These are phyloP conservation scores for Xylaria sp. DNA, from an alignment of 2,329 filamentous ascomycete genomes.

Conservation along the genomic window DNA sequence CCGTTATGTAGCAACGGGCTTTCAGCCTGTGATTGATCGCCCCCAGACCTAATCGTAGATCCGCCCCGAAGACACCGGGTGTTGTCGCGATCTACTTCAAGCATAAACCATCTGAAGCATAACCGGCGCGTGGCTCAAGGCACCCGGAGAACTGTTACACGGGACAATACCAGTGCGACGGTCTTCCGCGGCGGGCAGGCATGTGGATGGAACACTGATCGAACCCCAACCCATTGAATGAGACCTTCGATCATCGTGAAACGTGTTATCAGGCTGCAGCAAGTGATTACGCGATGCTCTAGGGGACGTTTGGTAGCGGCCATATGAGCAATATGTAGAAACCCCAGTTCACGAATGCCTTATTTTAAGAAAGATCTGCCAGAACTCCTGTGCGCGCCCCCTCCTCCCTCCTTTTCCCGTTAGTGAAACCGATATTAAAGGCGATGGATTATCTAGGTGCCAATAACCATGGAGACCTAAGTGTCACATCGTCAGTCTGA, in stretches of 20 bases:
- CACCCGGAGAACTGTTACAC: constrained; percentile 19
- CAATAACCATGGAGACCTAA: constrained; percentile 47
- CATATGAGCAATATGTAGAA: constrained; percentile 9
- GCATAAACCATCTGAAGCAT: constrained; percentile 26
- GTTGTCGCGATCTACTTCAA: constrained; percentile 13
- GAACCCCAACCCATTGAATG: background rate
- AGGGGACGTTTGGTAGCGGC: background rate
- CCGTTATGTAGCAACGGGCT: constrained; percentile 1
- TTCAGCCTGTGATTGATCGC: constrained; percentile 14
- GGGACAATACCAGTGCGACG: constrained; percentile 11
- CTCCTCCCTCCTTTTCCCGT: constrained; percentile 3
- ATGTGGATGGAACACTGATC: constrained; percentile 1
- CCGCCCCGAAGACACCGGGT: background rate
- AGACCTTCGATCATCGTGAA: constrained; percentile 20
- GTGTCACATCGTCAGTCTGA: constrained; percentile 23
- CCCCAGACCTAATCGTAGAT: constrained; percentile 9
- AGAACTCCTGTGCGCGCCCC: constrained; percentile 36
- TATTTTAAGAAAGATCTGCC: constrained; percentile 31
- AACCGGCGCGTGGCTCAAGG: constrained; percentile 8
- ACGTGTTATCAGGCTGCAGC: constrained; percentile 18
- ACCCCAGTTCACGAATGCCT: constrained; percentile 7
- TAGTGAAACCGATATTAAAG: constrained; percentile 20
- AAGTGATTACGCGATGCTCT: constrained; percentile 5
- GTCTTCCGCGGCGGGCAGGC: background rate
- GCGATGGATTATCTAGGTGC: constrained; percentile 40